Base-by-base conservation (phyloP, 345 rosid genomes). In the Microcos paniculata region DNA sequence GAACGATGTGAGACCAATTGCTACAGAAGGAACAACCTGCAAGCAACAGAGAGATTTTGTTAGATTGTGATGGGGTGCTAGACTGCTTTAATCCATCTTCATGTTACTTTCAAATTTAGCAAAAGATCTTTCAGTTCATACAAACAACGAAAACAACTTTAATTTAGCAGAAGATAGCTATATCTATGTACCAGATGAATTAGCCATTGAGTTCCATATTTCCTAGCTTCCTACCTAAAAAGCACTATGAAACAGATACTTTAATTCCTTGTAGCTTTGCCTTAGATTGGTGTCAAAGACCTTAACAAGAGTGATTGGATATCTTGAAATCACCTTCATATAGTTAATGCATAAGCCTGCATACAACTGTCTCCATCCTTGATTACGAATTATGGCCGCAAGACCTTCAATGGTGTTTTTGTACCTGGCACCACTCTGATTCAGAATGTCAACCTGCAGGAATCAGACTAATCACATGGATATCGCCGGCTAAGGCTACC, bases 281-380 rank as follows among this genome's bases (percentile, higher is more conserved):
- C 15, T 23, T 56, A 12, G 7, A 56, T 56, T 56, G 6, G 23
- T 21, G 31, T 65, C 52, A 13, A 65, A 42, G 70, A 42, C 16
- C 70, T 6, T 43, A 65, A 42, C 2, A 23, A 65, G 26, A 48
- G 65, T 45, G 33, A 55, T 12, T n/a, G 49, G 48, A 28, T 18
- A 30, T 48, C 24, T 49, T 72, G 76, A 49, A 74, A 67, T 67
- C 81, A 91, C 99, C 96, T 95, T 95, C 42, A 90, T 87, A 80
- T 95, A 95, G 80, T 95, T 95, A 78, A 93, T 89, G 86, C 97
- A 90, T 69, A 90, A 80, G 43, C 99, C 99, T 16, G 98, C 94
- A 88, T 93, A 95, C 79, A 95, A 77, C 80, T 95, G 99, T 75
- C 81, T 89, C 97, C 97, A 95, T 35, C 99, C 98, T 80, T 95